Base-by-base conservation (phyloP, 495 filamentous ascomycete species). In the Aspergillus affinis region DNA sequence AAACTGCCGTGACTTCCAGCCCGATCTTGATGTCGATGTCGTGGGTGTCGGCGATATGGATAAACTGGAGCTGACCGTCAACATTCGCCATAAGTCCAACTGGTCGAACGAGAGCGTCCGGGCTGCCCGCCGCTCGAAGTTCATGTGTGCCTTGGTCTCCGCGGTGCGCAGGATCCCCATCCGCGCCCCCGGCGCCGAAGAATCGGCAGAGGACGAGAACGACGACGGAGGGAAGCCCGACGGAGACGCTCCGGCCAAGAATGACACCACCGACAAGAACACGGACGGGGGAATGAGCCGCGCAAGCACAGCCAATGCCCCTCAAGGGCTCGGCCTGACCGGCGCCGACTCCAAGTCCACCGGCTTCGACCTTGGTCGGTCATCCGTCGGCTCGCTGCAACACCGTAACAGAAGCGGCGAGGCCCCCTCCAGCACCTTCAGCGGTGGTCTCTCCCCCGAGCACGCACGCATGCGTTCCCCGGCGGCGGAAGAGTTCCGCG, bases 31-130 rank as follows among this genome's bases (percentile, higher is more conserved):
- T 53, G 82, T 97, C 52, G 87, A 91, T 57, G 83, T 96, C 18
- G 81, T 84, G 29, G 87, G 91, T 29, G 85, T 97, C 21, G 90
- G 86, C 29, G 88, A 94, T 66, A 86, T 96, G 79, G 90, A 96
- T 70, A 94, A 95, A 71, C 78, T 98, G 27, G 84, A 88, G 65
- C 82, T 98, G 41, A 86, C 84, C 60, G 82, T 94, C 44, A 88
- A 90, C 61, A 91, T 97, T 67, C 86, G 86, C 59, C 92, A 97
- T 79, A 97, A 97, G 69, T 89, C 88, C 61, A 98, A 98, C 77
- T 98, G 94, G 94, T 86, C 93, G 49, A 97, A 95, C 71, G 93
- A 96, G 60, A 82, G 84, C 29, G 80, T 98, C 45, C 88, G 93
- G 21, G 85, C 89, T 21, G 82, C 89, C 17, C 87, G 94, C 47